Percentiles rank a stretch among this genome's conserved stretches.
These are phyloP conservation scores for Aureobasidium vineae DNA, from an alignment of 2,329 filamentous ascomycete species.

Conservation along the genomic window DNA sequence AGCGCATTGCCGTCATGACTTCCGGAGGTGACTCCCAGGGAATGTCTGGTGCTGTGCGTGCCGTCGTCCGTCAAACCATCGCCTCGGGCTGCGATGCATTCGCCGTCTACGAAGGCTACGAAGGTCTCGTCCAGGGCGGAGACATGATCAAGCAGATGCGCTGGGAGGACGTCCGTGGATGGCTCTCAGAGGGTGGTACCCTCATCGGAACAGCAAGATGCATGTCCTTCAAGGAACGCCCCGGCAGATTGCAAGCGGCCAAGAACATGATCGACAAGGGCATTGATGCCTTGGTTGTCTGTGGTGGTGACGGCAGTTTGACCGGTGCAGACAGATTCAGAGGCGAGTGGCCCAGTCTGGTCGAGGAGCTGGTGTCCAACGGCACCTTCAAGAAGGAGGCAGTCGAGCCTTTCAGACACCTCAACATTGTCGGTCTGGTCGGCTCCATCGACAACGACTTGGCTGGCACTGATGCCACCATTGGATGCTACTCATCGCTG, in stretches of 20 bases:
- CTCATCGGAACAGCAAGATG: conserved; percentile 94
- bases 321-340: conserved; percentile 95
- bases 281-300: conserved; percentile 95
- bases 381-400: conserved; percentile 70
- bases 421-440: conserved; percentile 95
- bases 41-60: conserved; percentile 89
- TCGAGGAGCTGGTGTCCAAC: conserved; percentile 77
- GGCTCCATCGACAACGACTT: conserved; percentile 99
- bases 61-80: conserved; percentile 88
- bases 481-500: conserved; percentile 93
- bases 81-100: conserved; percentile 60
- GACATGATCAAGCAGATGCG: conserved; percentile 82
- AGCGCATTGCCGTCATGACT: conserved; percentile 84
- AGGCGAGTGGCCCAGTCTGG: conserved; percentile 82
- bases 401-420: conserved; percentile 71
- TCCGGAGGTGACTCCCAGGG: conserved; percentile 91
- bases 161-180: conserved; percentile 94
- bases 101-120: conserved; percentile 82
- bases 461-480: conserved; percentile 91
- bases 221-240: conserved; percentile 85
- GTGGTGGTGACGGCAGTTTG: conserved; percentile 92
- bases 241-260: conserved; percentile 77
- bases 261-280: conserved; percentile 93
- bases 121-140: conserved; percentile 86
- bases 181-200: conserved; percentile 89